Evolutionary conservation across 495 filamentous ascomycete genomes (phyloP), one percentile per base, ranked within the genome.

Genomic region (Aspergillus saccharolyticus): DNA sequence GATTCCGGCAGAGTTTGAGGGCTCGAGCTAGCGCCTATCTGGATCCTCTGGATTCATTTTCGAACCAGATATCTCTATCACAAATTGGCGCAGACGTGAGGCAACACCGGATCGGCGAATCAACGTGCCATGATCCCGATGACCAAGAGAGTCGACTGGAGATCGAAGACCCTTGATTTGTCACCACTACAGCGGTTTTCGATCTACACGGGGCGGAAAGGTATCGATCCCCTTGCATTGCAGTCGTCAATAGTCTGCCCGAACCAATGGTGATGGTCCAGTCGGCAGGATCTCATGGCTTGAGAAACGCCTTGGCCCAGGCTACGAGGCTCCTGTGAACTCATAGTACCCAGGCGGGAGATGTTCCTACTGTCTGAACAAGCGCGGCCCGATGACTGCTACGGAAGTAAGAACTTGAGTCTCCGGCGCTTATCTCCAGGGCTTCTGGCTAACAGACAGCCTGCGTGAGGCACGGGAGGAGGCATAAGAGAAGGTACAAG

Each of bases 91-190:
- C 67, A 47, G 68, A 74, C 63, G 57, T 60, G 53, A 58, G 30
- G 54, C 55, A 54, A 56, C 51, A 50, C 22, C 8, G 52, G 74
- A 74, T 74, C 61, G 15, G 53, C 74, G 66, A 74, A 74, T 74
- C 60, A 74, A 48, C 33, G 25, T 49, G 24, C 10, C 42, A 20
- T 61, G 63, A 72, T 66, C 53, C 39, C 58, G 61, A 58, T 66
- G 63, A 51, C 58, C 54, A 30, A 51, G 15, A 9, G 59, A 61
- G 56, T 63, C 57, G 57, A 47, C 52, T 39, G 64, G 54, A 55
- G 57, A 70, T 72, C 63, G 50, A 54, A 49, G 56, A 61, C 60
- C 58, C 63, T 68, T 71, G 65, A 76, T 74, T 76, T 74, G 74
- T 74, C 70, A 69, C 69, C 70, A 52, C 45, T 28, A 44, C 63